Evolutionary conservation across 2,329 filamentous ascomycete species (phyloP).

Genomic region (Botrytis tulipae): DNA sequence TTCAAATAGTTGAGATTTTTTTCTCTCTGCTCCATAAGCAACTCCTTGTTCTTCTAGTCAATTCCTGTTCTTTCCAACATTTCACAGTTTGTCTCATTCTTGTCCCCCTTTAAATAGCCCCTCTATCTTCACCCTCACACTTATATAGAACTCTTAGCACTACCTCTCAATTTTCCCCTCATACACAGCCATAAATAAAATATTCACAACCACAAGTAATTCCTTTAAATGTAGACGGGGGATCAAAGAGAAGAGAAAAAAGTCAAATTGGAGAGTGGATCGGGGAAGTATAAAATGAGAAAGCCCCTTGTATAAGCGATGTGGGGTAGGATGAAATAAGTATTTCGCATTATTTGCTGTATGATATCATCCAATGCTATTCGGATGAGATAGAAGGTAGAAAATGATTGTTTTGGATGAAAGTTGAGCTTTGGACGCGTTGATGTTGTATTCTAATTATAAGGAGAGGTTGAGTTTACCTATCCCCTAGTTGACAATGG

Average conservation of each 20-base stretch:
- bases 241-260: neutral
- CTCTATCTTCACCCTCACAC: neutral
- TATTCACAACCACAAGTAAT: neutral
- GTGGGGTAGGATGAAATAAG: neutral
- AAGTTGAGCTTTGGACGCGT: neutral
- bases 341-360: neutral
- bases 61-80: neutral
- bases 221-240: too few species aligned
- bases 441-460: neutral
- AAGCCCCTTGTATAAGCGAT: neutral
- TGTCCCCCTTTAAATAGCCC: neutral
- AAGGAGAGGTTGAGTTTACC: neutral
- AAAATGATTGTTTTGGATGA: neutral
- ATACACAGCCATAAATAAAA: neutral
- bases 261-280: neutral
- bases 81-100: neutral
- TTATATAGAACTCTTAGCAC: neutral
- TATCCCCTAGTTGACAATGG: neutral
- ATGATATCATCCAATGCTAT: neutral
- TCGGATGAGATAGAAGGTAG: neutral
- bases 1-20: too few species aligned
- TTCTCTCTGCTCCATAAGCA: neutral
- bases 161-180: neutral
- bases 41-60: neutral
- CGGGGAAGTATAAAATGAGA: neutral